These are phyloP conservation scores for Penicillium samsonianum DNA, from an alignment of 495 filamentous ascomycete genomes.

Conservation along the genomic window DNA sequence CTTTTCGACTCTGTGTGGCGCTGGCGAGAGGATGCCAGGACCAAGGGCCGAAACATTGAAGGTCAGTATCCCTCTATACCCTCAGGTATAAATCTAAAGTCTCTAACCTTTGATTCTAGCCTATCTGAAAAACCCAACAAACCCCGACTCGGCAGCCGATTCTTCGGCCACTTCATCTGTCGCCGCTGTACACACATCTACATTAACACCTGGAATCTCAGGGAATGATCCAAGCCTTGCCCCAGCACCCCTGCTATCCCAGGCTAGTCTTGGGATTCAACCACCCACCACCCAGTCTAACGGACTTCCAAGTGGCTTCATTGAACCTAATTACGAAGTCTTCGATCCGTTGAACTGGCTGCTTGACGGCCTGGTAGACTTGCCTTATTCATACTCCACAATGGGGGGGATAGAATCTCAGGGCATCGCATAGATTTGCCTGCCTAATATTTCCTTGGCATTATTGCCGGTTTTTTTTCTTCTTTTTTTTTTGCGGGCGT, in stretches of 20 bases:
- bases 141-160: conserved; percentile 76
- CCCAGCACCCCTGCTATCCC: conserved; percentile 42
- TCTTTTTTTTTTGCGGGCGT: conserved; percentile 17
- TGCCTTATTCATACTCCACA: conserved; percentile 61
- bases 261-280: conserved; percentile 37
- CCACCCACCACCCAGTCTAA: conserved; percentile 33
- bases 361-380: conserved; percentile 79
- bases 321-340: conserved; percentile 72
- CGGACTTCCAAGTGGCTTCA: conserved; percentile 54
- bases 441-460: conserved; percentile 15
- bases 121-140: conserved; percentile 83
- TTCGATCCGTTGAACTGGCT: conserved; percentile 92
- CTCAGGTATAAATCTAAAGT: neutral
- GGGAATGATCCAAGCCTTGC: conserved; percentile 51
- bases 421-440: conserved; percentile 33
- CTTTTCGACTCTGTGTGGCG: conserved; percentile 93
- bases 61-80: conserved; percentile 32
- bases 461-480: conserved; percentile 12
- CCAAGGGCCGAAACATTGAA: conserved; percentile 77
- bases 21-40: conserved; percentile 85
- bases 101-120: conserved; percentile 34
- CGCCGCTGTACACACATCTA: conserved; percentile 31
- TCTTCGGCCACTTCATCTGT: conserved; percentile 65
- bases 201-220: conserved; percentile 40
- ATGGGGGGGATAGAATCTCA: conserved; percentile 45